Evolutionary conservation across 148 eudicot genomes (phyloP), one percentile per base, ranked within the genome.

Genomic region (Persicaria maculosa): DNA sequence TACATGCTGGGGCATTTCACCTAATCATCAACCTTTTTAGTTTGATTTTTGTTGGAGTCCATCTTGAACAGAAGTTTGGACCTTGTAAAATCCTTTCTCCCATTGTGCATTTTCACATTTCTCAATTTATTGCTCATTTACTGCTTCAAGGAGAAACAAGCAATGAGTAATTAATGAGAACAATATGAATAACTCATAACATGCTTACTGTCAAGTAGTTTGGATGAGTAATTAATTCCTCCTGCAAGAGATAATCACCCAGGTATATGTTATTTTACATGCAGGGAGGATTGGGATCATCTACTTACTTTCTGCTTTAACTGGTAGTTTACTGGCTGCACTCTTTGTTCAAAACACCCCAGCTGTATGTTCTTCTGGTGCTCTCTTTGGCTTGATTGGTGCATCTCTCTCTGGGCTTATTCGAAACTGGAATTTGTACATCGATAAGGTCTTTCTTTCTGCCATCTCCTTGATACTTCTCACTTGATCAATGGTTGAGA

Each of bases 321-420:
- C 73, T 31, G 93, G 97, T 67, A 82, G 86, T 79, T 77, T 82
- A 68, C 58, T 81, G 74, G 89, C 93, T 48, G 77, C 86, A 58
- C 87, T 90, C 17, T 90, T 88, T 83, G 84, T 90, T 43, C 77
- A 73, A 79, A 87, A 87, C 80, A 79, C 77, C 47, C 93, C 93
- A 43, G 79, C 86, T 55, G 87, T 86, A 73, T 71, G 88, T 76
- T 86, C 96, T 31, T 93, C 97, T 0, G 89, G 86, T 74, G 89
- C 97, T 79, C 85, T 93, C 72, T 90, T 87, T 78, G 97, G 97
- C 47, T 77, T 93, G 81, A 86, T 89, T 47, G 97, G 97, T 45
- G 84, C 90, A 70, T 79, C 86, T 58, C 74, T 93, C 73, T 87
- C 96, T 4, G 93, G 89, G 72, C 91, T 93, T 80, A 75, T 86